Evolutionary conservation across 2,329 filamentous ascomycete species (phyloP).

Genomic region (Aureobasidium sp.): DNA sequence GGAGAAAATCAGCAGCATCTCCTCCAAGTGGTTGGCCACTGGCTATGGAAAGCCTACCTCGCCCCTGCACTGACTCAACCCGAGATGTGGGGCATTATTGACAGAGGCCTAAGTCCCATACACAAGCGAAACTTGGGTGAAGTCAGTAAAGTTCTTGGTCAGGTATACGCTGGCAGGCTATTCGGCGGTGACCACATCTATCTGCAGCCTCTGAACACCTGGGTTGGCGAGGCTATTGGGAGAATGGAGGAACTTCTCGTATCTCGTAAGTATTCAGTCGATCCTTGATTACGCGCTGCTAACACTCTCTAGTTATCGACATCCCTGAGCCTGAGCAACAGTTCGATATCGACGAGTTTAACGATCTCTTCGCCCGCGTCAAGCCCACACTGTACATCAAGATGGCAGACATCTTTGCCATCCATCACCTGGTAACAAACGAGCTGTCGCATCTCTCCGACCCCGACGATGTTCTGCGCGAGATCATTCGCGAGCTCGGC

Average conservation of each 20-base stretch:
- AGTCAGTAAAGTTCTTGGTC: slow-evolving; percentile 82
- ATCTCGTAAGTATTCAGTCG: slow-evolving; percentile 40
- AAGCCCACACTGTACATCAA: slow-evolving; percentile 99
- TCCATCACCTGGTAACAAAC: slow-evolving; percentile 76
- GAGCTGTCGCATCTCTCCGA: slow-evolving; percentile 73
- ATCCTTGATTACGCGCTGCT: not conserved
- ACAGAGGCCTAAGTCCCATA: slow-evolving; percentile 76
- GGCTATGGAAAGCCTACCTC: slow-evolving; percentile 91
- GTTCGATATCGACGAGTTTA: slow-evolving; percentile 98
- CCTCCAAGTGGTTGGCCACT: slow-evolving; percentile 76
- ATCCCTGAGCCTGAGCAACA: slow-evolving; percentile 81
- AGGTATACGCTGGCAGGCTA: slow-evolving; percentile 75
- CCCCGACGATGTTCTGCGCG: slow-evolving; percentile 78
- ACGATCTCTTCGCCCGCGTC: slow-evolving; percentile 90
- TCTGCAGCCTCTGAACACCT: slow-evolving; percentile 87
- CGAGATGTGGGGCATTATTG: slow-evolving; percentile 86
- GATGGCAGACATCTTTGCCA: slow-evolving; percentile 92
- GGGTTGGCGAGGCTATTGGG: slow-evolving; percentile 76
- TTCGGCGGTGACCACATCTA: slow-evolving; percentile 96
- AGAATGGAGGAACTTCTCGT: slow-evolving; percentile 67
- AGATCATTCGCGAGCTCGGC: slow-evolving; percentile 87
- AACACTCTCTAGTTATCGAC: slow-evolving; percentile 51
- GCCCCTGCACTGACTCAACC: slow-evolving; percentile 82
- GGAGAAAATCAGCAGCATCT: slow-evolving; percentile 68
- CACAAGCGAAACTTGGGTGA: slow-evolving; percentile 89